Conservation (phyloP, 2,329 filamentous ascomycete genomes). For the Alternaria triticina region DNA sequence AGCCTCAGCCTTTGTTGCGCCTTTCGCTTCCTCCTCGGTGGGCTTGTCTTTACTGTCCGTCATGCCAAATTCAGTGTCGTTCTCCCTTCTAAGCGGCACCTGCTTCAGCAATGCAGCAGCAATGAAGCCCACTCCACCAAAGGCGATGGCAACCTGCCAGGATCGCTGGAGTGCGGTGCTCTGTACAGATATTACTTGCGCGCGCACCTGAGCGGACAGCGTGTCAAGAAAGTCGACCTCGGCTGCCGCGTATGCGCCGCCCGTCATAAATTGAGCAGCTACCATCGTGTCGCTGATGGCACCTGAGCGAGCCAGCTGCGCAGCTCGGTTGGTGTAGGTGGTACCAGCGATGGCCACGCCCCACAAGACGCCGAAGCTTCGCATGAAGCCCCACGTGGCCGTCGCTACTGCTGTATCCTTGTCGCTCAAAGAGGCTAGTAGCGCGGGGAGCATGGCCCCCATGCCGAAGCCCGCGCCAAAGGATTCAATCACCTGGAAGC, state of each 20-base stretch:
- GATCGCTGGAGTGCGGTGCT: background rate
- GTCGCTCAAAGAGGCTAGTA: slow-evolving; percentile 4
- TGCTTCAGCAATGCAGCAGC: background rate
- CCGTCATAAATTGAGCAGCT: background rate
- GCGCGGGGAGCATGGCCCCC: slow-evolving; percentile 13
- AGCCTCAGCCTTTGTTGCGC: background rate
- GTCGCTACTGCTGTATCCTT: slow-evolving; percentile 16
- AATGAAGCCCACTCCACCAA: background rate
- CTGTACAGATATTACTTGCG: background rate
- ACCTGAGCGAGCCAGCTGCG: background rate
- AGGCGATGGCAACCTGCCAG: background rate
- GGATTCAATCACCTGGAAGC: slow-evolving; percentile 14
- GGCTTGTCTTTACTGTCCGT: background rate
- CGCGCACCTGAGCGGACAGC: background rate
- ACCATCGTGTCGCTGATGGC: background rate
- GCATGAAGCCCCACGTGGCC: slow-evolving; percentile 19
- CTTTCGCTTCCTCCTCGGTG: background rate
- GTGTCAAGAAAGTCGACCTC: background rate
- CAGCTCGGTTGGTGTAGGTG: slow-evolving; percentile 16
- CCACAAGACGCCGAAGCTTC: slow-evolving; percentile 28
- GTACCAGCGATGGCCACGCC: slow-evolving; percentile 22
- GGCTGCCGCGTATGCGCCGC: background rate
- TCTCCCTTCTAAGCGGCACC: background rate
- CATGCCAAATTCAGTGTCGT: background rate
- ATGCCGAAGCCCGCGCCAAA: slow-evolving; percentile 12